Evolutionary conservation across 163 green algal species (phyloP).

Genomic region (Chlorella variabilis): DNA sequence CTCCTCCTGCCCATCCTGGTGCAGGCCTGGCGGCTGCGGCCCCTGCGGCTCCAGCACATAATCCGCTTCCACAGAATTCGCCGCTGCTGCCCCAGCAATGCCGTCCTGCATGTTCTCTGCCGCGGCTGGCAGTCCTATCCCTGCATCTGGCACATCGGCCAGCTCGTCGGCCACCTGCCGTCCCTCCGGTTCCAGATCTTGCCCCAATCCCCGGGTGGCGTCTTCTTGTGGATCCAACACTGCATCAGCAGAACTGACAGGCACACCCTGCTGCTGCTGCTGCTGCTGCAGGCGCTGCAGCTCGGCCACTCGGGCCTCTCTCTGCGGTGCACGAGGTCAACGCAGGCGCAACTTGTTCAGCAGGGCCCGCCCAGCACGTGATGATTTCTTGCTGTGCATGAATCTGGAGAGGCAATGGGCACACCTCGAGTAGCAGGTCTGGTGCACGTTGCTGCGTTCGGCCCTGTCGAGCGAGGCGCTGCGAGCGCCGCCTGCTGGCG

Average conservation of each 20-base stretch:
- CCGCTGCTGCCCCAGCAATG: background rate
- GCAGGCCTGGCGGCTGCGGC: background rate
- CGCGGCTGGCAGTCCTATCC: background rate
- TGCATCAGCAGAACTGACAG: too few relatives aligned
- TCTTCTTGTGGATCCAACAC: background rate
- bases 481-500: constrained; percentile 10
- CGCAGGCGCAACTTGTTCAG: too few relatives aligned
- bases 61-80: background rate
- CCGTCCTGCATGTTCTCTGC: background rate
- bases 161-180: too few relatives aligned
- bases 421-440: background rate
- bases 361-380: too few relatives aligned
- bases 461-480: constrained; percentile 11
- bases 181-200: background rate
- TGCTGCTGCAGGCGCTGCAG: background rate
- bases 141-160: background rate
- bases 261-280: too few relatives aligned
- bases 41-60: constrained; percentile 1
- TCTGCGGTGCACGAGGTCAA: too few relatives aligned
- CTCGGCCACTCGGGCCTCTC: constrained; percentile 1
- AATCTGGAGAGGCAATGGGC: too few relatives aligned
- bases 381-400: too few relatives aligned
- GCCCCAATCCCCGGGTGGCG: background rate
- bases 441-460: background rate
- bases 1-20: too few relatives aligned